Base-by-base conservation (phyloP, 768 basidiomycete genomes). In the Pholiota conissans region DNA sequence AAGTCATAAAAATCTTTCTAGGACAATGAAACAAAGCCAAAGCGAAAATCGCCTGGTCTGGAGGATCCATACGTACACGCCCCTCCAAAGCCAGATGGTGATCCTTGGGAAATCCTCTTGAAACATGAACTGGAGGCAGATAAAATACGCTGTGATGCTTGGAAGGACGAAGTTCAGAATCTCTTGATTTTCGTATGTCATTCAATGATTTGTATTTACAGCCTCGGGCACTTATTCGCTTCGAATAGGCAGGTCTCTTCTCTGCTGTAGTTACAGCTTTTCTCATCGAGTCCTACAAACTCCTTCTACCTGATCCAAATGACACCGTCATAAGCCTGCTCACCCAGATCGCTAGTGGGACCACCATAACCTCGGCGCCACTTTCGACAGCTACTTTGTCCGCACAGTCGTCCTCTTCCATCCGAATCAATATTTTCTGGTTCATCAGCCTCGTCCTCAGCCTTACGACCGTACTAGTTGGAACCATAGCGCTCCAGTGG, bases 191-290 rank as follows among this genome's bases (percentile, higher is more conserved):
- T n/a, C n/a, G n/a, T n/a, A n/a, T n/a, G n/a, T n/a, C n/a, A n/a
- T n/a, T n/a, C n/a, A n/a, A n/a, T n/a, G n/a, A n/a, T n/a, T n/a
- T n/a, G n/a, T n/a, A n/a, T n/a, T n/a, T n/a, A n/a, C n/a, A n/a
- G n/a, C n/a, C n/a, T n/a, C n/a, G n/a, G n/a, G n/a, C n/a, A n/a
- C n/a, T n/a, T n/a, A n/a, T n/a, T n/a, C n/a, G n/a, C n/a, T n/a
- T n/a, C n/a, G n/a, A n/a, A n/a, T 50, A 64, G 63, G 60, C 63
- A n/a, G 63, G 63, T 22, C 51, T 64, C 14, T 64, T 64, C 49
- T 64, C 63, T 7, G 58, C 54, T 7, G 61, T 61, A 2, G 35
- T 61, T 20, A 49, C 63, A 8, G 30, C 57, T 30, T 64, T 64
- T 51, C 53, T 60, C 29, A 27, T 64, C 2, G 53, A 64, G n/a